These are phyloP conservation scores for Ramularia endophylla DNA, from an alignment of 2,329 filamentous ascomycete species.

Conservation along the genomic window DNA sequence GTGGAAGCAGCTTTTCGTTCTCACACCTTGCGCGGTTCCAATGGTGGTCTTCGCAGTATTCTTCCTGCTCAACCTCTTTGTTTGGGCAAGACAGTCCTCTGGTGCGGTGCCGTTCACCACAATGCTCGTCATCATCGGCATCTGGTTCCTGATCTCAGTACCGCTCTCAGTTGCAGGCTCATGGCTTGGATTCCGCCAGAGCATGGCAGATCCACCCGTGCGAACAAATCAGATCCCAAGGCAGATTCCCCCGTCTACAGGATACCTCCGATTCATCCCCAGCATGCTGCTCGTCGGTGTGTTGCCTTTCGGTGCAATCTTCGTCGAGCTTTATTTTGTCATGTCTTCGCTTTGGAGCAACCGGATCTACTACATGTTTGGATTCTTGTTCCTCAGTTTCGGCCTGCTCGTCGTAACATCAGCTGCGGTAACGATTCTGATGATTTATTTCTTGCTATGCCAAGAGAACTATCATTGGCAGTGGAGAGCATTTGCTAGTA, in stretches of 20 bases:
- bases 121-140: slow-evolving; percentile 86
- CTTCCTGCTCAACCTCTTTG: slow-evolving; percentile 92
- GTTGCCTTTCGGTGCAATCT: slow-evolving; percentile 91
- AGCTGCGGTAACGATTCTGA: slow-evolving; percentile 82
- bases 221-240: slow-evolving; percentile 97
- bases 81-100: slow-evolving; percentile 88
- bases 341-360: slow-evolving; percentile 99
- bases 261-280: slow-evolving; percentile 79
- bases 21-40: slow-evolving; percentile 82
- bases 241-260: slow-evolving; percentile 80
- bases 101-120: slow-evolving; percentile 95
- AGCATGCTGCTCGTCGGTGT: slow-evolving; percentile 90
- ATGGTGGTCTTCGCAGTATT: slow-evolving; percentile 80
- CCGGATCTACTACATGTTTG: slow-evolving; percentile 99
- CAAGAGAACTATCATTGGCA: slow-evolving; percentile 99
- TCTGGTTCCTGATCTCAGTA: slow-evolving; percentile 97
- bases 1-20: slow-evolving; percentile 89
- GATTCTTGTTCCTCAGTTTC: slow-evolving; percentile 96
- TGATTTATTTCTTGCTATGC: slow-evolving; percentile 95
- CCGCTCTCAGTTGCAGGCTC: slow-evolving; percentile 85
- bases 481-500: slow-evolving; percentile 89
- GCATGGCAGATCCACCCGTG: slow-evolving; percentile 69
- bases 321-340: slow-evolving; percentile 98
- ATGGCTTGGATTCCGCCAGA: slow-evolving; percentile 79
- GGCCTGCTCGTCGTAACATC: slow-evolving; percentile 95